Conservation (phyloP, 1,284 basidiomycete species). For the Marasmius tenuissimus region DNA sequence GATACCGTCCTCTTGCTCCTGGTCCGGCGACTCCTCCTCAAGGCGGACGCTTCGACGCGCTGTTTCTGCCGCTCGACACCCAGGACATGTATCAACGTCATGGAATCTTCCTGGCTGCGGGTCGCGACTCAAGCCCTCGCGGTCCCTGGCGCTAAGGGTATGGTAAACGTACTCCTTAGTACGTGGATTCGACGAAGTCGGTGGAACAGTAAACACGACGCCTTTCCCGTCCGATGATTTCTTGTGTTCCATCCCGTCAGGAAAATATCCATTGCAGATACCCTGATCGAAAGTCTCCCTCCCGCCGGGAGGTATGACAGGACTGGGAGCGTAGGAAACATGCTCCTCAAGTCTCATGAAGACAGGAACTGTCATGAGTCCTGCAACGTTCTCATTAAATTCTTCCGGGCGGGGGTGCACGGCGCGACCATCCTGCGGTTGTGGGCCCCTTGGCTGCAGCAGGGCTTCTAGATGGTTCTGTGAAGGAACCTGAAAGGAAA, state of each 20-base stretch:
- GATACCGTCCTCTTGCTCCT: conserved; percentile 17
- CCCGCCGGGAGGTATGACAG: conserved; percentile 26
- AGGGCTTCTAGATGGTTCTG: neutral
- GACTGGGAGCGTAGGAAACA: conserved; percentile 44
- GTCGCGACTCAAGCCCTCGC: neutral
- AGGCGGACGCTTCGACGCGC: conserved; percentile 10
- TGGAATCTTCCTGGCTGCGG: conserved; percentile 26
- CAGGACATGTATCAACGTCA: conserved; percentile 38
- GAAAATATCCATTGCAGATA: conserved; percentile 11
- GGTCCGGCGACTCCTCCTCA: conserved; percentile 15
- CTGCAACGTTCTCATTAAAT: conserved; percentile 38
- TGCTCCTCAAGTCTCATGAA: conserved; percentile 59
- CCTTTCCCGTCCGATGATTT: conserved; percentile 5
- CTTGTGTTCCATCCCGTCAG: conserved; percentile 2
- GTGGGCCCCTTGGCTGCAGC: neutral
- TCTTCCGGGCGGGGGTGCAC: conserved; percentile 22
- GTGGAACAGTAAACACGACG: conserved; percentile 3
- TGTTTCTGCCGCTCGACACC: conserved; percentile 25
- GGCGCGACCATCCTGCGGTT: conserved; percentile 17
- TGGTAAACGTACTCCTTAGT: conserved; percentile 10
- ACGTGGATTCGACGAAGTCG: neutral
- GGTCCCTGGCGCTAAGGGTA: neutral
- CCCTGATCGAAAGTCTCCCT: conserved; percentile 14
- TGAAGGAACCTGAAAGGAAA: neutral
- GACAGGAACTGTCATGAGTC: conserved; percentile 42